Conservation (phyloP, 306 rosid species). For the Malus sieversii region DNA sequence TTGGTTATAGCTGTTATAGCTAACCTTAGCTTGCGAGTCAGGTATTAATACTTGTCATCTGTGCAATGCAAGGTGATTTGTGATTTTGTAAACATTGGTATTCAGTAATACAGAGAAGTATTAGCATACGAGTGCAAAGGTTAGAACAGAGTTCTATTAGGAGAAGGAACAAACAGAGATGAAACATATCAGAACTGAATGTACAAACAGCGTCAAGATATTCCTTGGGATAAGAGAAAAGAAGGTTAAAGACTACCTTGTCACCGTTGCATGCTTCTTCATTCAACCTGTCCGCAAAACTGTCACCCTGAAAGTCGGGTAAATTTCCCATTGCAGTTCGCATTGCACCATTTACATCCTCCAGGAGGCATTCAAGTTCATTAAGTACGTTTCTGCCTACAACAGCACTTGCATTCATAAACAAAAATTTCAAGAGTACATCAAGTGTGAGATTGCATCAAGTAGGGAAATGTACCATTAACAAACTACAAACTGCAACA, state of each 20-base stretch:
- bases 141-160: not conserved
- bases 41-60: no score
- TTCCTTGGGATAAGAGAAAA: not conserved
- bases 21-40: no score
- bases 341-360: slow-evolving; percentile 36
- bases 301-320: slow-evolving; percentile 10
- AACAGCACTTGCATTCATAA: slow-evolving; percentile 3
- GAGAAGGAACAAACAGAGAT: not conserved
- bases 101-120: no score
- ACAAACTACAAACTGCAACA: not conserved
- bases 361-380: slow-evolving; percentile 46
- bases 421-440: slow-evolving; percentile 7
- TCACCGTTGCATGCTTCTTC: slow-evolving; percentile 19
- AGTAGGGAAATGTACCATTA: not conserved
- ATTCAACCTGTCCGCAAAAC: slow-evolving; percentile 24
- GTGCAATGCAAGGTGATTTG: no score
- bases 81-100: no score
- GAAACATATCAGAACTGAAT: not conserved
- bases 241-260: slow-evolving; percentile 25
- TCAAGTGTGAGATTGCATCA: not conserved
- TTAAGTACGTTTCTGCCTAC: slow-evolving; percentile 44
- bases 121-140: no score
- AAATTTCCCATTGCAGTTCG: slow-evolving; percentile 17
- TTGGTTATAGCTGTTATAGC: no score
- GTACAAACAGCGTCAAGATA: not conserved